Conservation (phyloP, 371 early-diverging fungal genomes). For the Apophysomyces ossiformis region DNA sequence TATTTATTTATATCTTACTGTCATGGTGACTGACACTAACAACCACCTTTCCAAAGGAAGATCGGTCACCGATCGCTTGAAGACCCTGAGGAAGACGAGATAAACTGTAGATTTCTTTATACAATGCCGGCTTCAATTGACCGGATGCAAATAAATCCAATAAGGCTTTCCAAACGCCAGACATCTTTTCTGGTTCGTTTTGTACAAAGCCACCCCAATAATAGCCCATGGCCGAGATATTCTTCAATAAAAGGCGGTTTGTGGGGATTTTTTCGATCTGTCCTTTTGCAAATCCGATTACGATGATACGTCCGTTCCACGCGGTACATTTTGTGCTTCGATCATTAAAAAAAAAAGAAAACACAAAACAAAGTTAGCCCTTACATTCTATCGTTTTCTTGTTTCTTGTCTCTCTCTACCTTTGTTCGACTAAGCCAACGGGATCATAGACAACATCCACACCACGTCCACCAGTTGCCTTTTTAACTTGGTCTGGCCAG, state of each 20-base stretch:
- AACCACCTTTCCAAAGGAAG: slow-evolving; percentile 85
- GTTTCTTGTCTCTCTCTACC: slow-evolving; percentile 31
- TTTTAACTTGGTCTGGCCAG: slow-evolving; percentile 77
- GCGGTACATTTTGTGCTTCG: slow-evolving; percentile 73
- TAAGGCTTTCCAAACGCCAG: slow-evolving; percentile 74
- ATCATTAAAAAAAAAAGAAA: not conserved
- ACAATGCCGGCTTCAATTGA: slow-evolving; percentile 73
- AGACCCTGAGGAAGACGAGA: slow-evolving; percentile 72
- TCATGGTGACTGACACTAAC: slow-evolving; percentile 44
- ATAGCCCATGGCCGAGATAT: slow-evolving; percentile 64
- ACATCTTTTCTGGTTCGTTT: slow-evolving; percentile 67
- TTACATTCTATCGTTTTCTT: too few species aligned
- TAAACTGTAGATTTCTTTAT: slow-evolving; percentile 69
- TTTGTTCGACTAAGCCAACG: slow-evolving; percentile 74
- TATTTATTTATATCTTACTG: slow-evolving; percentile 28
- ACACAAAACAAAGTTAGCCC: not conserved
- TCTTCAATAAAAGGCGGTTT: slow-evolving; percentile 85
- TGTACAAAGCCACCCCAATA: slow-evolving; percentile 81
- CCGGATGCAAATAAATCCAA: slow-evolving; percentile 69
- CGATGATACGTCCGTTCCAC: slow-evolving; percentile 85
- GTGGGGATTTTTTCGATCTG: slow-evolving; percentile 80
- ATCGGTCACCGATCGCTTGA: slow-evolving; percentile 69
- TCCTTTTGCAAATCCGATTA: slow-evolving; percentile 89
- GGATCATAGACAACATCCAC: slow-evolving; percentile 83
- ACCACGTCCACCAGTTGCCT: slow-evolving; percentile 72